Evolutionary conservation across 306 rosid species (phyloP).

Genomic region (Lathyrus tuberosus): DNA sequence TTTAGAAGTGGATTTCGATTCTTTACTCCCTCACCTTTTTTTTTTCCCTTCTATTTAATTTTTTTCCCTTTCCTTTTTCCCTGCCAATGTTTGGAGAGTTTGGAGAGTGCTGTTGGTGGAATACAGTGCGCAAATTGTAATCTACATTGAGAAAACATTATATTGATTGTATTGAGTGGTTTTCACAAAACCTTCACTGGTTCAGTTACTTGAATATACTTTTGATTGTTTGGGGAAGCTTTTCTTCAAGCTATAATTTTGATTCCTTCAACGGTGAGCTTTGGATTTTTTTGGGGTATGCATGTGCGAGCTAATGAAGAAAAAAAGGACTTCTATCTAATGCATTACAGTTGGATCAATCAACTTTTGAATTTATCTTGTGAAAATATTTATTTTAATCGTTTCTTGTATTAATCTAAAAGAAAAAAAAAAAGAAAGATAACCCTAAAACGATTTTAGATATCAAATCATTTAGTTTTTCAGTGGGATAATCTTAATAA

Average conservation of each 20-base stretch:
- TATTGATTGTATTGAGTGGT: constrained; percentile 55
- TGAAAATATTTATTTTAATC: no score
- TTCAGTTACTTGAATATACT: constrained; percentile 29
- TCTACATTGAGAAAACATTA: constrained; percentile 45
- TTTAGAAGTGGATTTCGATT: constrained; percentile 49
- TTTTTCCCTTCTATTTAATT: constrained; percentile 14
- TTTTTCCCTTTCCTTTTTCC: constrained; percentile 34
- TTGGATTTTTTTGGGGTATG: not conserved
- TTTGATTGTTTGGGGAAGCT: not conserved
- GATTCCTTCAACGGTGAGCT: not conserved
- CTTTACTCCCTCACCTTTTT: constrained; percentile 29
- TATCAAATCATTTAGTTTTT: no score
- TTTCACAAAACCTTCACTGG: constrained; percentile 39
- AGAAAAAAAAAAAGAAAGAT: no score
- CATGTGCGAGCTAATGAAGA: not conserved
- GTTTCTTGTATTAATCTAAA: no score
- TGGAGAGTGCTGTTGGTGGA: constrained; percentile 58
- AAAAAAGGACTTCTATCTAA: no score
- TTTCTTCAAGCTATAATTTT: constrained; percentile 1
- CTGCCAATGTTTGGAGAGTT: constrained; percentile 46
- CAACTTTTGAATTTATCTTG: no score
- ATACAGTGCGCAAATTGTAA: constrained; percentile 60
- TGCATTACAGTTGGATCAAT: no score
- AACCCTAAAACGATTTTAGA: no score
- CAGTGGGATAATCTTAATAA: no score